Base-by-base conservation (phyloP, 2,329 filamentous ascomycete genomes). In the Exophiala lecanii-corni region DNA sequence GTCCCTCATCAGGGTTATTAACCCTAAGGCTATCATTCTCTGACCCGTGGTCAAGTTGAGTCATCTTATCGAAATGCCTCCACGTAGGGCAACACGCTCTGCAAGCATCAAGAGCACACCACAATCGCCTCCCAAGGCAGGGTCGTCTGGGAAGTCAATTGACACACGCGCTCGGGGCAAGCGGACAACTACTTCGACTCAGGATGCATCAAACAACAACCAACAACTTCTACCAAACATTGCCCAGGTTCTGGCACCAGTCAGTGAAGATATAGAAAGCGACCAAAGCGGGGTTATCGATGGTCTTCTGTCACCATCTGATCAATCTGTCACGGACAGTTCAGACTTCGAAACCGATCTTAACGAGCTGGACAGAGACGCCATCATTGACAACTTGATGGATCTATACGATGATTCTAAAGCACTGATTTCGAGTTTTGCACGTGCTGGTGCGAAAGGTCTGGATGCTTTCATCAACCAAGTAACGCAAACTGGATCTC, bases 321-420 rank as follows among this genome's bases (percentile, higher is more conserved):
- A 9, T 7, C 20, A 26, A 35, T 25, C 39, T 13, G 40, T 25
- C 15, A 40, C 41, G 7, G 9, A 19, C 10, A 20, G 37, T 13
- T 39, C 41, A 13, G 25, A 30, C 13, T 17, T 40, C n/a, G 26
- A 47, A 36, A 41, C 16, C 19, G 16, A 49, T 4, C 21, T 51
- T 12, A 25, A 49, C 12, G 16, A 23, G 2, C 44, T 55, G 3
- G 43, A 55, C 16, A 35, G 41, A 30, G 47, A 50, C 17, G 13
- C 42, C 3, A 45, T 56, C 23, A 39, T 56, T 31, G 47, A 53
- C 17, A 39, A 41, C 26, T 21, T 56, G 15, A 15, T 20, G 12
- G 28, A 39, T 18, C 36, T 56, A 19, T 41, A 39, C 36, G 16
- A 44, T 7, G 35, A 53, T n/a, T 48, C 52, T 9, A 26, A 20